Evolutionary conservation across 2,329 filamentous ascomycete species (phyloP), one percentile per base, ranked within the genome.

Genomic region (Penicillium sp.): DNA sequence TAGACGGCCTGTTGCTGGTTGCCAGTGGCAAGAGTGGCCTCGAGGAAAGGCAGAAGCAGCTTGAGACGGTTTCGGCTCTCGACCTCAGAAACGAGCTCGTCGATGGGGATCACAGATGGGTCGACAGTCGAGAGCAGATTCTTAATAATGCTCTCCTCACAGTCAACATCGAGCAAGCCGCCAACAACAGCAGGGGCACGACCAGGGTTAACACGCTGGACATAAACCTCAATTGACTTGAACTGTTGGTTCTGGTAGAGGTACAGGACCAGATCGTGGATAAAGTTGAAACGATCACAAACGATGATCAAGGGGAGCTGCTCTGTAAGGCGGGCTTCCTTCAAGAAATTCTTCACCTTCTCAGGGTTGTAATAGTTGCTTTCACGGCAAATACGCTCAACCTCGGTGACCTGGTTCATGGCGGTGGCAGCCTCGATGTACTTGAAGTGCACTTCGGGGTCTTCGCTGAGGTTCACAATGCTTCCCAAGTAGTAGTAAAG

Each of bases 171-270:
- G 46, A 99, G 82, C 31, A 99, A 80, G 35, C 92, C 94, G 65
- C 94, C 94, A 63, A 99, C 86, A 58, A 99, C 94, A 55, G 91
- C 89, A 5, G 94, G 94, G 6, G 95, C 94, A 66, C 94, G 83
- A 16, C 88, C 82, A 6, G 94, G 92, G 78, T 99, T 99, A 66
- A 99, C 92, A 42, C 91, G 88, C 80, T 99, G 94, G 28, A 99
- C 94, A 67, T 99, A 99, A 10, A 95, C 88, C 78, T 99, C 94
- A 62, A 99, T 99, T 1, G 94, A 96, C 79, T 96, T 91, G 84
- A 97, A 99, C 72, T 97, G 93, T 77, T 99, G 93, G 77, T 96
- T 96, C 82, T 97, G 94, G 81, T 99, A 99, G 9, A 99, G 85
- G 77, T 94, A 97, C 22, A 99, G 84, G 42, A 99, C 91, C 69